Evolutionary conservation across 768 basidiomycete species (phyloP), one percentile per base, ranked within the genome.

Genomic region (Suillus fuscotomentosus): DNA sequence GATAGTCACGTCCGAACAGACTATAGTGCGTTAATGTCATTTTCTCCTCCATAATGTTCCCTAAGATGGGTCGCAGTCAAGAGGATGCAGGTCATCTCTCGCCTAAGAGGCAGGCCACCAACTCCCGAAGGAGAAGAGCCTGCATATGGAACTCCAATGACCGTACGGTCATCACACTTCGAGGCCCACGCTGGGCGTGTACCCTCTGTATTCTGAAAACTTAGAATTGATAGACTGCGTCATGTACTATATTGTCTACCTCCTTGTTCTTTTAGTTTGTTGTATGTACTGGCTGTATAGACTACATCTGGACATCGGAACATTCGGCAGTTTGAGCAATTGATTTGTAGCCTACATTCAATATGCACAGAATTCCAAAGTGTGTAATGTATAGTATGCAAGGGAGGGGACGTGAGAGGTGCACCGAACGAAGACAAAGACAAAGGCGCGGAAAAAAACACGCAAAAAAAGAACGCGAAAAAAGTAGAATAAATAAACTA

Each of bases 1-100:
- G 89, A 92, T 69, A 88, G 89, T 69, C 79, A 89, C 68, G 78
- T 83, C 42, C 83, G 86, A 39, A 77, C 83, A 55, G 91, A 92
- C 69, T 91, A 90, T 69, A 75, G 91, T 91, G 65, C 61, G 85
- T 59, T 22, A 17, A 42, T 42, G 3, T 9, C 3, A 15, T 59
- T 59, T 27, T 27, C 17, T 20, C 10, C 15, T 42, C 24, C 10
- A n/a, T 20, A 13, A 62, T 41, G 31, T 64, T 64, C 61, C 71
- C 67, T 51, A 59, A 67, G 15, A 42, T 64, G 47, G 60, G 39
- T 48, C 45, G 13, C 62, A 90, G 89, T 84, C 60, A 81, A 85
- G 74, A 84, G 88, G 41, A 78, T 90, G 68, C 81, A 83, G 60
- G 81, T 90, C 54, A 84, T 91, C 68, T 82, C 81, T 62, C 81